Base-by-base conservation (phyloP, 371 early-diverging fungal species). In the Mucor mucedo region DNA sequence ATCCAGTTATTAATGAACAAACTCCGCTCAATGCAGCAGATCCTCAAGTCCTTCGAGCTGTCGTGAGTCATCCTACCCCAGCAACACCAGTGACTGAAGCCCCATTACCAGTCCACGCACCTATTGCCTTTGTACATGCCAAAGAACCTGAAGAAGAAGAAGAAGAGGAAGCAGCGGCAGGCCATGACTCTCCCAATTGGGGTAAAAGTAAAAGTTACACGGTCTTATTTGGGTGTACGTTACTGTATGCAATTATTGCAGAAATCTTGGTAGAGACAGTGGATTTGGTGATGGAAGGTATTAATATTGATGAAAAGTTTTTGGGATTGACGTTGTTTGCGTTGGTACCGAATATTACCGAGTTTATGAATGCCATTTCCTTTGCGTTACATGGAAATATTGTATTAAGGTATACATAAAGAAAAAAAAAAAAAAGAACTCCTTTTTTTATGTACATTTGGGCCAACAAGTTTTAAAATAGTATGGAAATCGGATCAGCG, bases 161-260 rank as follows among this genome's bases (percentile, higher is more conserved):
- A 33, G 91, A 86, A 16, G 89, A 84, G 3, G 85, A 87, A 38
- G 87, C 81, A 13, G 86, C 80, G 39, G 87, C 81, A 16, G 96
- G 96, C n/a, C 98, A 98, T 69, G 96, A 95, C 66, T 87, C 93
- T 33, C 97, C 98, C 39, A 91, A 95, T 68, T 98, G 98, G 98
- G 79, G 88, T 62, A 89, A 90, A 53, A 42, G 76, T 28, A 95
- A 93, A 79, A 88, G 89, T 69, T 86, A 89, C 27, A 74, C 93
- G 10, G 89, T 98, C 10, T 72, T 96, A 35, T 79, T 96, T 52
- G 76, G 75, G 1, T 94, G 94, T 65, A 98, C 98, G 0, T 73
- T 95, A 13, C 68, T 92, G 35, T 98, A 93, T 66, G 84, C 94
- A 3, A 75, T 95, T 65, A 89, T 98, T 68, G 97, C 97, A 33